A percentile compares a stretch with the other conserved stretches of the same genome.
These are phyloP conservation scores for Paecilomyces sp. DNA, from an alignment of 2,329 filamentous ascomycete species.

Conservation along the genomic window DNA sequence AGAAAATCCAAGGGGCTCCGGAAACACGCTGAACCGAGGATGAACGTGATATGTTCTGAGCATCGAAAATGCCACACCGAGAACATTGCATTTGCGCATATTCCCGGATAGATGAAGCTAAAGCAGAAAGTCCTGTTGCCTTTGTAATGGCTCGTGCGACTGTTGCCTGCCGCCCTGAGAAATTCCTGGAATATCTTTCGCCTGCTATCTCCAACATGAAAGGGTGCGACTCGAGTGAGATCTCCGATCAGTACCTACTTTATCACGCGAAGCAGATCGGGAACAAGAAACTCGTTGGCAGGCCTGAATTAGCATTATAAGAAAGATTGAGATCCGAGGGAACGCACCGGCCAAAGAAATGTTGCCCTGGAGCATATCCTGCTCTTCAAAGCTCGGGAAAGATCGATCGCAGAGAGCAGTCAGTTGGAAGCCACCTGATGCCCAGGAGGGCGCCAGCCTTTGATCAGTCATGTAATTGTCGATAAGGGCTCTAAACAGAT, in stretches of 20 bases:
- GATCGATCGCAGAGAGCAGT: slow-evolving; percentile 26
- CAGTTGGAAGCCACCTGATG: no score
- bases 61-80: not conserved
- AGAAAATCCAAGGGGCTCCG: slow-evolving; percentile 65
- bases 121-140: not conserved
- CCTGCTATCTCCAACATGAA: slow-evolving; percentile 2
- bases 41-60: slow-evolving; percentile 13
- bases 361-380: slow-evolving; percentile 20
- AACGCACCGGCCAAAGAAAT: slow-evolving; percentile 25
- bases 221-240: slow-evolving; percentile 9
- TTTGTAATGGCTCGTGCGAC: not conserved
- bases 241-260: slow-evolving; percentile 10
- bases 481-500: no score
- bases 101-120: not conserved
- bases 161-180: not conserved
- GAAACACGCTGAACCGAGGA: slow-evolving; percentile 44
- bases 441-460: no score
- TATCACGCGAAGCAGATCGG: slow-evolving; percentile 8
- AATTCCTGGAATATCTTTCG: not conserved
- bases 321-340: not conserved
- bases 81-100: not conserved
- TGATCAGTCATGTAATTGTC: no score
- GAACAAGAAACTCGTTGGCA: slow-evolving; percentile 11
- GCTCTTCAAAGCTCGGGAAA: slow-evolving; percentile 22
- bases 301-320: not conserved